Conservation (phyloP, 768 basidiomycete species). For the Lentinula sp. region DNA sequence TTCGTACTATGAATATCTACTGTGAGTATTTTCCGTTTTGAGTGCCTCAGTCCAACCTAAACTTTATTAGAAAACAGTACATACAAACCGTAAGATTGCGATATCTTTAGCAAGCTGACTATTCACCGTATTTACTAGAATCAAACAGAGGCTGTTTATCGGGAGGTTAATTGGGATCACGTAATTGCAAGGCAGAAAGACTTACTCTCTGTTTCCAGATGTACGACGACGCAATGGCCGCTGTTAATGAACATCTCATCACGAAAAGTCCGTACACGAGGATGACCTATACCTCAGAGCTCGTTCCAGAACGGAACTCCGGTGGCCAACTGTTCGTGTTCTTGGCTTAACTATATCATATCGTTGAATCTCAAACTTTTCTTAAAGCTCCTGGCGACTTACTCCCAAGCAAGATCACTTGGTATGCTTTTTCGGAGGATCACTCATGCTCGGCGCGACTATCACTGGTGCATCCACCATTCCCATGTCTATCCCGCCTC, state of each 20-base stretch:
- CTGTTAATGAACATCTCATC: slow-evolving; percentile 71
- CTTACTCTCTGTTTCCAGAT: slow-evolving; percentile 43
- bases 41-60: background rate
- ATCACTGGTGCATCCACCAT: slow-evolving; percentile 47
- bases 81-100: slow-evolving; percentile 59
- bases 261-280: slow-evolving; percentile 50
- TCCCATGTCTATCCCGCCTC: slow-evolving; percentile 64
- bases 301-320: slow-evolving; percentile 50
- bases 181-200: background rate
- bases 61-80: slow-evolving; percentile 61
- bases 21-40: slow-evolving; percentile 39
- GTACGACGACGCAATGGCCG: slow-evolving; percentile 84
- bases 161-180: slow-evolving; percentile 42
- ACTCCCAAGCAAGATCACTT: slow-evolving; percentile 93
- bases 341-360: background rate
- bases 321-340: slow-evolving; percentile 31
- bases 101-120: background rate
- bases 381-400: slow-evolving; percentile 60
- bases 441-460: slow-evolving; percentile 86
- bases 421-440: slow-evolving; percentile 91
- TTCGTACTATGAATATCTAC: slow-evolving; percentile 88
- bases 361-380: background rate
- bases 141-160: slow-evolving; percentile 70
- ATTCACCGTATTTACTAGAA: slow-evolving; percentile 33
- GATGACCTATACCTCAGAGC: slow-evolving; percentile 77